A percentile compares a stretch with the other conserved stretches of the same genome.
Evolutionary conservation across 176 grass and related monocot genomes (phyloP).

Genomic region (Avena eriantha): DNA sequence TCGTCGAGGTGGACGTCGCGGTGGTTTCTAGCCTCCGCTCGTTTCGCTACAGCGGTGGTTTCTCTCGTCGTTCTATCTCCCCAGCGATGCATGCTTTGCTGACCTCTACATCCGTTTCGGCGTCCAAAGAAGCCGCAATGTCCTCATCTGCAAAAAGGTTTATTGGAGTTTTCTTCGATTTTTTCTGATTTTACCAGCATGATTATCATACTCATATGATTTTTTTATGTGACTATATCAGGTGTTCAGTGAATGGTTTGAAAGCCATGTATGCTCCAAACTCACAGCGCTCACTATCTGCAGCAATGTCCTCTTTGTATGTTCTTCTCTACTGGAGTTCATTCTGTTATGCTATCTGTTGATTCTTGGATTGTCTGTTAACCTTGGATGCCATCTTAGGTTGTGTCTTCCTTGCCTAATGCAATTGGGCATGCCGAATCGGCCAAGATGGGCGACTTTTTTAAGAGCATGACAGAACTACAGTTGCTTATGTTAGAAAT

Average conservation of each 20-base stretch:
- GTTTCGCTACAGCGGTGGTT: conserved; percentile 23
- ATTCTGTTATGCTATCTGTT: background rate
- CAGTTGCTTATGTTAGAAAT: conserved; percentile 67
- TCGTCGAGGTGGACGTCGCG: background rate
- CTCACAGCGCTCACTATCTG: conserved; percentile 49
- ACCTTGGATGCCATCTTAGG: conserved; percentile 4
- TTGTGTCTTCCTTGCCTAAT: conserved; percentile 34
- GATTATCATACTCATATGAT: background rate
- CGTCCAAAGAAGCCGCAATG: conserved; percentile 22
- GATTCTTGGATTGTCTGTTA: background rate
- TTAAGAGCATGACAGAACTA: conserved; percentile 57
- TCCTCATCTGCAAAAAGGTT: conserved; percentile 22
- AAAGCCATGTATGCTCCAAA: conserved; percentile 18
- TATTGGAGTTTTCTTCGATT: background rate
- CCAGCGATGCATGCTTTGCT: background rate
- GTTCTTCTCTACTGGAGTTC: background rate
- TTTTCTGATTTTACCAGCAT: background rate
- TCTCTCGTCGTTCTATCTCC: conserved; percentile 9
- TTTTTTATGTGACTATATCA: background rate
- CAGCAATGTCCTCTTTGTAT: conserved; percentile 36
- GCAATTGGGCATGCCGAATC: background rate
- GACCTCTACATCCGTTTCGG: conserved; percentile 54
- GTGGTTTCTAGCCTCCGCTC: conserved; percentile 38
- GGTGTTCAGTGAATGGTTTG: conserved; percentile 27
- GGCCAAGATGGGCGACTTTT: conserved; percentile 49